Evolutionary conservation across 371 early-diverging fungal species (phyloP).

Genomic region (Mucor piriformis): DNA sequence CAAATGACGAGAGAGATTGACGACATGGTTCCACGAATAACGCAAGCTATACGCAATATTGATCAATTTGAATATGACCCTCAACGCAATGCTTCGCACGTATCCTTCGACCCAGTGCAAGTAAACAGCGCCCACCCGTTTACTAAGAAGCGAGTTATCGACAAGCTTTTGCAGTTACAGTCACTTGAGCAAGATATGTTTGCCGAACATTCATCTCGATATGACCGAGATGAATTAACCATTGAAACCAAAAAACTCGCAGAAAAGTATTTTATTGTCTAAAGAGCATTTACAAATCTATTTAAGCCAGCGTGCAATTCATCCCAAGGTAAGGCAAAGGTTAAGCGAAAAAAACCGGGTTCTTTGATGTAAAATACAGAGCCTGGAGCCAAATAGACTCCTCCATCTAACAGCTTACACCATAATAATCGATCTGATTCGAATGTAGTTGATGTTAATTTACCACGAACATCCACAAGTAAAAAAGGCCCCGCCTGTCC

Average conservation of each 20-base stretch:
- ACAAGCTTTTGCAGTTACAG: not conserved
- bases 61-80: not conserved
- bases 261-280: not conserved
- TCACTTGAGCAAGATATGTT: not conserved
- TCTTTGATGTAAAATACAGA: constrained; percentile 59
- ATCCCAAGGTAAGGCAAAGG: constrained; percentile 30
- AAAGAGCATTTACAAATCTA: not conserved
- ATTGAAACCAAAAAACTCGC: not conserved
- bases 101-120: not conserved
- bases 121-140: not conserved
- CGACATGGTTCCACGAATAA: not conserved
- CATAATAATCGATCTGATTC: constrained; percentile 42
- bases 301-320: constrained; percentile 21
- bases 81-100: not conserved
- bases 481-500: constrained; percentile 74
- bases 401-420: constrained; percentile 47
- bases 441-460: constrained; percentile 15
- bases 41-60: not conserved
- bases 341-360: constrained; percentile 68
- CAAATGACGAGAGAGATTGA: not conserved
- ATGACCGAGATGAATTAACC: not conserved
- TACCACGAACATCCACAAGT: constrained; percentile 48
- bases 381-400: constrained; percentile 69
- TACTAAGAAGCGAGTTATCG: not conserved
- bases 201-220: not conserved